phyloP scores from a whole-genome alignment of 2,329 filamentous ascomycete genomes.

The Lecanicillium sp. region DNA sequence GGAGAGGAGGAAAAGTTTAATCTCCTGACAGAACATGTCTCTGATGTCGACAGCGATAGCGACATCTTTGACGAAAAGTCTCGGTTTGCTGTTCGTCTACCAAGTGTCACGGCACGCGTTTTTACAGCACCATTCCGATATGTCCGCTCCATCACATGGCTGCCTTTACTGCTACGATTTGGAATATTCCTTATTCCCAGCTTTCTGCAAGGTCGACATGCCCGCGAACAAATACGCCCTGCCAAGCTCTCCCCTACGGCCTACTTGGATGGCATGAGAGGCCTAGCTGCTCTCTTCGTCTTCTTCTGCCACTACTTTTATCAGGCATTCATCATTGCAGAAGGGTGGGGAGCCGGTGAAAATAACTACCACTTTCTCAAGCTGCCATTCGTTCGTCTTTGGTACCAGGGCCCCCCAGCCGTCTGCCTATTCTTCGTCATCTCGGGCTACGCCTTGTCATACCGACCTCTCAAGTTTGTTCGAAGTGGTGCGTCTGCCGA shows the following conservation, averaged over 20 bases:
- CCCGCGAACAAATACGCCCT: constrained; percentile 30
- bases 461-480: constrained; percentile 26
- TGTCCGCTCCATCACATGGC: constrained; percentile 26
- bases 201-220: constrained; percentile 38
- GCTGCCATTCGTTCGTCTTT: constrained; percentile 44
- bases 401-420: constrained; percentile 47
- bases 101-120: constrained; percentile 19
- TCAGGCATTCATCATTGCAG: constrained; percentile 41
- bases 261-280: constrained; percentile 51
- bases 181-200: constrained; percentile 43
- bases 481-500: constrained; percentile 24
- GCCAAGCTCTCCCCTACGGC: constrained; percentile 41
- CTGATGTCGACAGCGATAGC: constrained; percentile 35
- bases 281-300: constrained; percentile 46
- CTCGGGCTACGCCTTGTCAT: constrained; percentile 40
- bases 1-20: constrained; percentile 38
- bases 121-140: constrained; percentile 20
- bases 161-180: constrained; percentile 26
- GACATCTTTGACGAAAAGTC: constrained; percentile 29
- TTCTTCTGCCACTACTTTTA: constrained; percentile 50
- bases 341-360: constrained; percentile 37
- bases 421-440: constrained; percentile 55
- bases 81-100: constrained; percentile 16
- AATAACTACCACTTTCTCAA: constrained; percentile 39
- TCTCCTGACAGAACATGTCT: constrained; percentile 34